Evolutionary conservation across 352 stramenopile species (phyloP).

Genomic region (Phytophthora tentaculata): DNA sequence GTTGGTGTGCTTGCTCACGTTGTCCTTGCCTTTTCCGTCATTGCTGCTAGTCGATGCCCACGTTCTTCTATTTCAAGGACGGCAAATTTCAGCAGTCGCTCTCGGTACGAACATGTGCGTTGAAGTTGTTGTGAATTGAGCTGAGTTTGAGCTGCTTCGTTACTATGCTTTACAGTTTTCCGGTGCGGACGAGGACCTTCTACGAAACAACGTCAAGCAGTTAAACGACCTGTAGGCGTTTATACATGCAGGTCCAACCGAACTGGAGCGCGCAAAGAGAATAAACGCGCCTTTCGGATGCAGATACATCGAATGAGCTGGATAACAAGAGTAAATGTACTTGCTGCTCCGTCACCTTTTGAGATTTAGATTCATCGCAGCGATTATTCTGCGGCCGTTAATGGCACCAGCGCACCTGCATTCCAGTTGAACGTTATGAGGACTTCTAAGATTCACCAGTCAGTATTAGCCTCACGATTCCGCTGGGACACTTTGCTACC

Average conservation of each 20-base stretch:
- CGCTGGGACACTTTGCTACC: background rate
- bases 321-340: too few species aligned
- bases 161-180: slow-evolving; percentile 59
- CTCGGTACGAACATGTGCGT: slow-evolving; percentile 47
- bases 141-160: slow-evolving; percentile 16
- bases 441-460: background rate
- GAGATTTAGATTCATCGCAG: too few species aligned
- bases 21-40: slow-evolving; percentile 1
- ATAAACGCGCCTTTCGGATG: too few species aligned
- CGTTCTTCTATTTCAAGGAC: slow-evolving; percentile 87
- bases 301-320: too few species aligned
- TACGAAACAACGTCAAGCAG: slow-evolving; percentile 77
- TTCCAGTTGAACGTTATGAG: slow-evolving; percentile 4
- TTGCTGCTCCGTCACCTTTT: background rate
- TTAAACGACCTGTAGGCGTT: slow-evolving; percentile 74
- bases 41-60: slow-evolving; percentile 80
- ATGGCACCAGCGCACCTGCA: background rate
- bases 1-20: background rate
- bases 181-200: slow-evolving; percentile 77
- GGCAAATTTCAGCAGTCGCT: slow-evolving; percentile 80
- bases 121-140: background rate
- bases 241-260: background rate
- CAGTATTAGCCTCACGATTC: background rate
- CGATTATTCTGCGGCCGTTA: too few species aligned
- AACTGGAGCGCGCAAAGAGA: background rate